Conservation (phyloP, 768 basidiomycete genomes). For the Amanita fuliginea region DNA sequence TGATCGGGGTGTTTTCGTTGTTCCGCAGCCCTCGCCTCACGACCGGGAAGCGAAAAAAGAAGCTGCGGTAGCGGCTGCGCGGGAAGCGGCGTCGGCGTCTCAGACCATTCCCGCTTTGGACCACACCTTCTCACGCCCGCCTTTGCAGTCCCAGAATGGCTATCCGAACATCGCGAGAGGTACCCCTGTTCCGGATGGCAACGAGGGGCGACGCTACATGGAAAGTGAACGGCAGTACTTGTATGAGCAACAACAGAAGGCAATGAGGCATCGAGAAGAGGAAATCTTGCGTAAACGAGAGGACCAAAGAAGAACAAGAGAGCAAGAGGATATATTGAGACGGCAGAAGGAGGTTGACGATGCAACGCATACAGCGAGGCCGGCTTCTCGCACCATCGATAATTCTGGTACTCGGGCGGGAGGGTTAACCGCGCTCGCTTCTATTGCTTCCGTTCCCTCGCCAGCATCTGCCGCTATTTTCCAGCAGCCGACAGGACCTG, state of each 20-base stretch:
- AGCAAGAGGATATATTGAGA: slow-evolving; percentile 45
- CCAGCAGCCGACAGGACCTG: slow-evolving; percentile 1
- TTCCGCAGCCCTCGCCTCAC: slow-evolving; percentile 4
- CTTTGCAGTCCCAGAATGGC: slow-evolving; percentile 6
- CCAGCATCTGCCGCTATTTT: background rate
- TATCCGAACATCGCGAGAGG: background rate
- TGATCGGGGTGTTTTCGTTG: slow-evolving; percentile 4
- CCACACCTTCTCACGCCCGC: slow-evolving; percentile 19
- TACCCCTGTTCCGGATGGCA: background rate
- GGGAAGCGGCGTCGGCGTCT: slow-evolving; percentile 11
- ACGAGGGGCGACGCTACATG: background rate
- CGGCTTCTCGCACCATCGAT: slow-evolving; percentile 18
- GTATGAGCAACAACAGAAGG: slow-evolving; percentile 29
- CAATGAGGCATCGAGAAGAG: slow-evolving; percentile 33
- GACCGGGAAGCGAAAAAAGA: slow-evolving; percentile 2
- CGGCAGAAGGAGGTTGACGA: slow-evolving; percentile 53
- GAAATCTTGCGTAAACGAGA: slow-evolving; percentile 26
- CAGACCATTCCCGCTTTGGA: slow-evolving; percentile 12
- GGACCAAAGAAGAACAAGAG: slow-evolving; percentile 29
- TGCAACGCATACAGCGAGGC: slow-evolving; percentile 32
- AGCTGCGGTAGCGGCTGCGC: slow-evolving; percentile 11
- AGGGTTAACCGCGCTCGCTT: slow-evolving; percentile 5
- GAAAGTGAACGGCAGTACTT: slow-evolving; percentile 5
- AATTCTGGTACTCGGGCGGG: slow-evolving; percentile 7
- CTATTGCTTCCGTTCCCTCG: slow-evolving; percentile 7